phyloP scores from a whole-genome alignment of 768 basidiomycete species.

The Arthromyces matolae region DNA sequence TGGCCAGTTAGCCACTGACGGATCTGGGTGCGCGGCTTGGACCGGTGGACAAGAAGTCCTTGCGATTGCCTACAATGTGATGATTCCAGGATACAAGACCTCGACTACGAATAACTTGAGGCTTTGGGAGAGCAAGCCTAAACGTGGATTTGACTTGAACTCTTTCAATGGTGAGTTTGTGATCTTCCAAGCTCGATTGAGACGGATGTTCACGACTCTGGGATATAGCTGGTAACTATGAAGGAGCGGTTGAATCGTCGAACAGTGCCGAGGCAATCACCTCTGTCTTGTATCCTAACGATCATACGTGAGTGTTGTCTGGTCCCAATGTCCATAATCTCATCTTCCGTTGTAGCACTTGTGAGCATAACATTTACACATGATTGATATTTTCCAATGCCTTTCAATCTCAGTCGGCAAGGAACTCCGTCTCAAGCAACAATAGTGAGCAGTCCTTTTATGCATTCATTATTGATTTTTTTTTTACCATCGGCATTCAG shows the following conservation, averaged over 20 bases:
- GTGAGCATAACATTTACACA: no score
- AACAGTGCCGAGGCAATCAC: no score
- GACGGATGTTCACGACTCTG: no score
- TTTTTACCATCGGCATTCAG: constrained; percentile 19
- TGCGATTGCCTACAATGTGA: constrained; percentile 91
- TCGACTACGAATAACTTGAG: constrained; percentile 88
- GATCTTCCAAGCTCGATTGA: background rate
- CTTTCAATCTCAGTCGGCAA: constrained; percentile 79
- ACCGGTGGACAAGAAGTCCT: constrained; percentile 90
- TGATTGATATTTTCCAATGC: no score
- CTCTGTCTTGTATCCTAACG: no score
- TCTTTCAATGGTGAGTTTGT: no score
- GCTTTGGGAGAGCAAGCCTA: constrained; percentile 80
- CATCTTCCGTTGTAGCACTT: background rate
- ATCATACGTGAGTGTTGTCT: no score
- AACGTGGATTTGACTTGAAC: no score
- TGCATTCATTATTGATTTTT: background rate
- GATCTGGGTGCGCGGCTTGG: constrained; percentile 63
- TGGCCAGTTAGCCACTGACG: constrained; percentile 66
- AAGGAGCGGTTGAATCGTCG: no score
- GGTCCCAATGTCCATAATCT: constrained; percentile 87
- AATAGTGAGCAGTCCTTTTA: no score
- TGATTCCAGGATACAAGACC: no score
- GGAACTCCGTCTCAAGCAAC: constrained; percentile 89
- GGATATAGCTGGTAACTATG: no score